Evolutionary conservation across 164 flowering plant species (phyloP).

Genomic region (Vitis cinerea): DNA sequence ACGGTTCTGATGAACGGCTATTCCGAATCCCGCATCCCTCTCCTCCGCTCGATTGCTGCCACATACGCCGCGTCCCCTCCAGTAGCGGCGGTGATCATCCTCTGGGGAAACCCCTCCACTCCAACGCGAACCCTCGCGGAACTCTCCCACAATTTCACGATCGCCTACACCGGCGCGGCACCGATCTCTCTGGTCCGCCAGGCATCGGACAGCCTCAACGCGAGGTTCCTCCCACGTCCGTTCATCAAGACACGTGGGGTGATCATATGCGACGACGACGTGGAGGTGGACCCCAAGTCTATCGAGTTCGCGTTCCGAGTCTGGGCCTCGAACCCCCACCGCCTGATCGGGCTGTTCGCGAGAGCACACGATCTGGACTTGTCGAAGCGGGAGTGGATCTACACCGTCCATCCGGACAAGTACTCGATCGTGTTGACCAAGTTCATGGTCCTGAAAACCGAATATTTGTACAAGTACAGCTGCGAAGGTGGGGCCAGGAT

Average conservation of each 20-base stretch:
- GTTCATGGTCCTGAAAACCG: conserved; percentile 53
- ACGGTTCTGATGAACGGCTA: conserved; percentile 91
- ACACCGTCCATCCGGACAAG: conserved; percentile 69
- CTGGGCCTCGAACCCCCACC: conserved; percentile 49
- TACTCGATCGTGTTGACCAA: conserved; percentile 85
- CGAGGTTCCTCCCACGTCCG: conserved; percentile 63
- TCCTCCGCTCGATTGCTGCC: conserved; percentile 64
- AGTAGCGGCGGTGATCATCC: conserved; percentile 63
- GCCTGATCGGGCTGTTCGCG: conserved; percentile 65
- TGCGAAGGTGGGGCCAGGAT: conserved; percentile 35
- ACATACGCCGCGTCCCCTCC: conserved; percentile 58
- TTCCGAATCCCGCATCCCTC: conserved; percentile 71
- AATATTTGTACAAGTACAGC: conserved; percentile 54
- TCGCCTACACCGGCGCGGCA: conserved; percentile 34
- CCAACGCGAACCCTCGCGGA: conserved; percentile 38
- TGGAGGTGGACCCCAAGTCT: conserved; percentile 52
- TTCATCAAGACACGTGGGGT: conserved; percentile 65
- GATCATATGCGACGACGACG: conserved; percentile 81
- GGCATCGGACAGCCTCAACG: conserved; percentile 55
- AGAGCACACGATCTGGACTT: conserved; percentile 83
- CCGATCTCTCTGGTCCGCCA: conserved; percentile 50
- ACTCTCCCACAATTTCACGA: conserved; percentile 45
- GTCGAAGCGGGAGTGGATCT: conserved; percentile 54
- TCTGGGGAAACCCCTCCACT: conserved; percentile 86
- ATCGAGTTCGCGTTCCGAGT: conserved; percentile 69